A percentile compares a stretch with the other conserved stretches of the same genome.
Conservation (phyloP, 768 basidiomycete genomes). For the Heimioporus sp. region DNA sequence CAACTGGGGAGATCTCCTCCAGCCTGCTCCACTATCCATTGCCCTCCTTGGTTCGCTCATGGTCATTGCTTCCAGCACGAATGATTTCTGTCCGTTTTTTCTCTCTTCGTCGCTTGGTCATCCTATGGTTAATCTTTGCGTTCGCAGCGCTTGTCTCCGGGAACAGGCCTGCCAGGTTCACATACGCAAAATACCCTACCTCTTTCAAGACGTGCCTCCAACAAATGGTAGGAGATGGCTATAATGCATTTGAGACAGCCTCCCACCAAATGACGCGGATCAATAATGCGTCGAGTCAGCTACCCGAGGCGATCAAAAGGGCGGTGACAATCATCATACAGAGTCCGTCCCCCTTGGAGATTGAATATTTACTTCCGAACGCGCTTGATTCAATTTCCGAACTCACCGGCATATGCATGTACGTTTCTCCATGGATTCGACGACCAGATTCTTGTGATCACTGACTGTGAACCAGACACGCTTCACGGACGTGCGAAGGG, state of each 20-base stretch:
- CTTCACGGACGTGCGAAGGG: conserved; percentile 13
- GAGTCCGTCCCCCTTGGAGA: conserved; percentile 5
- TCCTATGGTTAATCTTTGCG: neutral
- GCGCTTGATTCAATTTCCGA: conserved; percentile 19
- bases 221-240: conserved; percentile 21
- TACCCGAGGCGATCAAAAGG: conserved; percentile 16
- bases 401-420: conserved; percentile 17
- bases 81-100: conserved; percentile 12
- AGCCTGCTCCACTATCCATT: conserved; percentile 16
- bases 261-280: conserved; percentile 20
- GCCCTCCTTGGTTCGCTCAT: conserved; percentile 17
- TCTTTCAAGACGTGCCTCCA: conserved; percentile 22
- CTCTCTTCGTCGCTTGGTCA: neutral
- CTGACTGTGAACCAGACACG: conserved; percentile 7
- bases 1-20: conserved; percentile 21
- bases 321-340: conserved; percentile 14
- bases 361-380: conserved; percentile 15
- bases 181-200: conserved; percentile 16
- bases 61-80: conserved; percentile 14
- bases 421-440: neutral
- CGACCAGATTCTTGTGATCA: neutral
- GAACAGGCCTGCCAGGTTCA: conserved; percentile 6
- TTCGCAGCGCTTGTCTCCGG: conserved; percentile 9
- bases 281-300: conserved; percentile 16
- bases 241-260: conserved; percentile 19